These are phyloP conservation scores for Cladophialophora yegresii DNA, from an alignment of 2,329 filamentous ascomycete genomes.

Conservation along the genomic window DNA sequence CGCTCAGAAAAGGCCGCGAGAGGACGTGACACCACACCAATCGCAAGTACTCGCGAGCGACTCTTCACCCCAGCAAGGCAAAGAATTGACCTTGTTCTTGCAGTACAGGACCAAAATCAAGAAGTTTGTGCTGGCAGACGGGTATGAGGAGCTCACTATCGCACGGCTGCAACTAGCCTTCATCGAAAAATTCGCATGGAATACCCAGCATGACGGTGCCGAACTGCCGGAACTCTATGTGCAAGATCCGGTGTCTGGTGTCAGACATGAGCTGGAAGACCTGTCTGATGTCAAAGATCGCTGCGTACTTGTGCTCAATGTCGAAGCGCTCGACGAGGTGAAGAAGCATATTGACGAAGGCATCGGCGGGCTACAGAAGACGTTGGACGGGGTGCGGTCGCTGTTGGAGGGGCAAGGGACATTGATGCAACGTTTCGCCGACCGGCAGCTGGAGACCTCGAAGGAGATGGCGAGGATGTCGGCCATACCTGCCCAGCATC, in stretches of 20 bases:
- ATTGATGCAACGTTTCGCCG: conserved; percentile 81
- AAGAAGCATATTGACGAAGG: conserved; percentile 96
- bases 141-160: conserved; percentile 79
- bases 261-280: conserved; percentile 96
- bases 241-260: conserved; percentile 89
- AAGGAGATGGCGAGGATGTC: conserved; percentile 77
- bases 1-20: conserved; percentile 20
- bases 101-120: conserved; percentile 37
- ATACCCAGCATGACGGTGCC: conserved; percentile 87
- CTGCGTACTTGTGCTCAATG: conserved; percentile 89
- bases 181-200: conserved; percentile 99
- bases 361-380: conserved; percentile 72
- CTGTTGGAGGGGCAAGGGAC: conserved; percentile 80
- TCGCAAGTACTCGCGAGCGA: conserved; percentile 61
- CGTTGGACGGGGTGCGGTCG: conserved; percentile 84
- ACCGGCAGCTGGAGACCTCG: conserved; percentile 83
- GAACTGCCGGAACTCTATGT: conserved; percentile 98
- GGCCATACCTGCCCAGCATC: conserved; percentile 48
- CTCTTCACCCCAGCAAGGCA: conserved; percentile 71
- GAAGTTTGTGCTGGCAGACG: conserved; percentile 45
- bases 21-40: conserved; percentile 43
- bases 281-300: conserved; percentile 90
- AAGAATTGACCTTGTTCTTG: conserved; percentile 83
- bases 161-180: conserved; percentile 90
- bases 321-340: conserved; percentile 91